Evolutionary conservation across 2,329 filamentous ascomycete species (phyloP), one percentile per base, ranked within the genome.

Genomic region (Didymella sp.): DNA sequence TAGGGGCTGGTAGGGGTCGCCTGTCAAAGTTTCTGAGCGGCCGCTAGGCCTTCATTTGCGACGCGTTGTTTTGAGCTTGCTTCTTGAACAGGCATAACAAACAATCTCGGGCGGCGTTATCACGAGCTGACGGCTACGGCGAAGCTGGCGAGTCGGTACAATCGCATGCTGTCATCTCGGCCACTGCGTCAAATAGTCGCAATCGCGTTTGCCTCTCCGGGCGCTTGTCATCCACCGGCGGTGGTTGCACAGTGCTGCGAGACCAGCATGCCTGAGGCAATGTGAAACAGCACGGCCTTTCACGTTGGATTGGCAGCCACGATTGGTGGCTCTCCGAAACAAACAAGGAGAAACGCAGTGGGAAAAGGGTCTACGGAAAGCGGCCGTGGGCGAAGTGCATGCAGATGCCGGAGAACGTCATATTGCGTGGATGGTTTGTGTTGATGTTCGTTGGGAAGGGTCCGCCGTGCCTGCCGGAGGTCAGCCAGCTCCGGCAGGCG

Each of bases 1-100:
- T 57, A 51, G 48, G 53, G 47, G 41, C 41, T 46, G 53, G 56
- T 64, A 66, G 54, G 70, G 71, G 61, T 62, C 58, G 59, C 64
- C 69, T 69, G 72, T 65, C 66, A 67, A 60, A 58, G 53, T 62
- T 59, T 66, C 51, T 40, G 62, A 65, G 60, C 64, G 58, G 68
- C 62, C 57, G 52, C 55, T 63, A 62, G 63, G 60, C 62, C 61
- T 70, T 72, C 71, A 74, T 75, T 73, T 75, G 70, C 62, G 64
- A 69, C 72, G 73, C 72, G 71, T 75, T 74, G 72, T 76, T 75
- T 72, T 56, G 49, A 22, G 61, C 59, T 52, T 60, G 59, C 59
- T 63, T 62, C 56, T 53, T 43, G 55, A 48, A 61, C 49, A 60
- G 62, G 62, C 66, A 69, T 53, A 70, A 70, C 64, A 71, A 64